Conservation (phyloP, 495 filamentous ascomycete genomes). For the Penicillium paradoxum region DNA sequence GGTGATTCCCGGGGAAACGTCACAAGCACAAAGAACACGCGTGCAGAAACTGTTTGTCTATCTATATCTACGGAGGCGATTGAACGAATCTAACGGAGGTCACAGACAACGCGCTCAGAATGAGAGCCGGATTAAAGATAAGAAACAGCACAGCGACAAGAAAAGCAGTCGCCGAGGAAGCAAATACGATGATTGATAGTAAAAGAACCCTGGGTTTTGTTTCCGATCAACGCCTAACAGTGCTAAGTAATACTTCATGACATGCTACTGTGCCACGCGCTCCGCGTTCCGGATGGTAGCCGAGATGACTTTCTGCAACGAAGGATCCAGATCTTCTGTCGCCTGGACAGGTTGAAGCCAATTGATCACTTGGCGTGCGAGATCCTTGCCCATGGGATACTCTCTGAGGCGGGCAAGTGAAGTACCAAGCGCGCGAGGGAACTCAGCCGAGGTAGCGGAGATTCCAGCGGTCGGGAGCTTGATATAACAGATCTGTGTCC, state of each 20-base stretch:
- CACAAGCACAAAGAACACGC: slow-evolving; percentile 51
- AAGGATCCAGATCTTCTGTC: slow-evolving; percentile 57
- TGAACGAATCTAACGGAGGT: neutral
- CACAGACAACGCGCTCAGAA: slow-evolving; percentile 67
- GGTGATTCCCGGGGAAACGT: slow-evolving; percentile 61
- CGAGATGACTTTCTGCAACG: slow-evolving; percentile 59
- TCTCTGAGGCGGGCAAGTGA: slow-evolving; percentile 57
- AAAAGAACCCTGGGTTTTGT: slow-evolving; percentile 20
- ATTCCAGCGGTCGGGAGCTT: slow-evolving; percentile 65
- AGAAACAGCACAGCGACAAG: slow-evolving; percentile 76
- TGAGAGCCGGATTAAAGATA: slow-evolving; percentile 61
- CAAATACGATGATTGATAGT: slow-evolving; percentile 38
- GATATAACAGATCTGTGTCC: slow-evolving; percentile 63
- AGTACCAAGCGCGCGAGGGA: slow-evolving; percentile 65
- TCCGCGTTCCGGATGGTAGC: slow-evolving; percentile 48
- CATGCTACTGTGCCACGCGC: slow-evolving; percentile 22
- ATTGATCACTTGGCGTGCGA: slow-evolving; percentile 51
- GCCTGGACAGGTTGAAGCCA: slow-evolving; percentile 57
- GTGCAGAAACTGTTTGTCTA: slow-evolving; percentile 59
- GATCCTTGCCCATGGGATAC: slow-evolving; percentile 22
- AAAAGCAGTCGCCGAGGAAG: slow-evolving; percentile 62
- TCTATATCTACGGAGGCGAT: neutral
- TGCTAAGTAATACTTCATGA: slow-evolving; percentile 12
- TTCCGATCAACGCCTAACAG: slow-evolving; percentile 22
- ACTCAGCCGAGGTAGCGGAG: slow-evolving; percentile 56